These are phyloP conservation scores for Thymus quinquecostatus DNA, from an alignment of 257 asterid genomes.

Conservation along the genomic window DNA sequence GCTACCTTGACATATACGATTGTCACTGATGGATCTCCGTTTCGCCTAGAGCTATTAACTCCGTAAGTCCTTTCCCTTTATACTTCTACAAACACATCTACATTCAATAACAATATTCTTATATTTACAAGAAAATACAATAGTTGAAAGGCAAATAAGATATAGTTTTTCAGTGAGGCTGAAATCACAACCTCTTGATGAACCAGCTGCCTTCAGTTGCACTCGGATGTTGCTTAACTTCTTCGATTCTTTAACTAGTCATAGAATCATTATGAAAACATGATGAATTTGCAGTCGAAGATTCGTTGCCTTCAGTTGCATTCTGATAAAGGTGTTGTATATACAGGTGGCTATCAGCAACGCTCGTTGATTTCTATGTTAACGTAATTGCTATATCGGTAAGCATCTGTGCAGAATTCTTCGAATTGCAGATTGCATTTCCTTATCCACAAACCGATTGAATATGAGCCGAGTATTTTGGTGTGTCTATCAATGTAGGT, in stretches of 20 bases:
- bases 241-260: neutral
- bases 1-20: slow-evolving; percentile 66
- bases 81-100: neutral
- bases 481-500: slow-evolving; percentile 48
- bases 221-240: neutral
- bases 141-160: neutral
- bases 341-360: slow-evolving; percentile 79
- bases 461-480: too few relatives aligned
- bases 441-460: neutral
- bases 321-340: neutral
- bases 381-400: slow-evolving; percentile 67
- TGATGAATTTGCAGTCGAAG: neutral
- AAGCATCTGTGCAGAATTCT: slow-evolving; percentile 29
- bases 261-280: neutral
- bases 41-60: slow-evolving; percentile 59
- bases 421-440: neutral
- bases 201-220: neutral
- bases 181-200: neutral
- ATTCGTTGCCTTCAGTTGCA: neutral
- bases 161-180: neutral
- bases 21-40: slow-evolving; percentile 77
- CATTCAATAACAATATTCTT: neutral
- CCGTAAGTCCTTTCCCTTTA: slow-evolving; percentile 57
- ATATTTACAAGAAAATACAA: neutral
- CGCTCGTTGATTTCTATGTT: slow-evolving; percentile 70